phyloP scores from a whole-genome alignment of 2,329 filamentous ascomycete species.

The Fusarium equiseti region DNA sequence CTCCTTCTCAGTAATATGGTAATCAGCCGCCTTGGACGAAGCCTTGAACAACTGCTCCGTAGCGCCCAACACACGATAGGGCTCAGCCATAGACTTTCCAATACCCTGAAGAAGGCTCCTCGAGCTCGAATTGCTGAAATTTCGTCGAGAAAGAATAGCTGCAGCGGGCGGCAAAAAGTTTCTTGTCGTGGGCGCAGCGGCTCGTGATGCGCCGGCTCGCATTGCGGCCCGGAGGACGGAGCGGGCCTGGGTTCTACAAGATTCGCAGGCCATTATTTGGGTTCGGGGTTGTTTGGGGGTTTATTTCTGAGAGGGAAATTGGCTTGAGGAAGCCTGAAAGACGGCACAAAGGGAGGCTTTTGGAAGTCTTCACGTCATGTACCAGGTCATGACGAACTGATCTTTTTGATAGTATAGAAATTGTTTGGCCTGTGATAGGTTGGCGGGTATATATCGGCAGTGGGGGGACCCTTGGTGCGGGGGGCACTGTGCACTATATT shows the following conservation, averaged over 20 bases:
- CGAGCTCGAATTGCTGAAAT: conserved; percentile 54
- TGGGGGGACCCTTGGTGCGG: conserved; percentile 17
- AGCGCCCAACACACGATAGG: conserved; percentile 82
- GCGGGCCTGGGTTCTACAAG: conserved; percentile 60
- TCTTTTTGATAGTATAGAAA: conserved; percentile 39
- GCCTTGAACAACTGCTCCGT: conserved; percentile 83
- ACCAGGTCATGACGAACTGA: conserved; percentile 46
- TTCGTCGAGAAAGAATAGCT: conserved; percentile 43
- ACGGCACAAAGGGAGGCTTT: conserved; percentile 17
- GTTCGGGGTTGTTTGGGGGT: background rate
- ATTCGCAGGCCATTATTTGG: conserved; percentile 60
- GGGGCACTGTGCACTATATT: background rate
- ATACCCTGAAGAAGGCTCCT: conserved; percentile 53
- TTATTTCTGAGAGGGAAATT: background rate
- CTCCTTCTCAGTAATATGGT: conserved; percentile 76
- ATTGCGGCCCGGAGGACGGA: conserved; percentile 53
- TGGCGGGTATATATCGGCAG: conserved; percentile 44
- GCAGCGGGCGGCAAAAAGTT: conserved; percentile 36
- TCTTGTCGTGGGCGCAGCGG: conserved; percentile 41
- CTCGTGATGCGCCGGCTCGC: conserved; percentile 48
- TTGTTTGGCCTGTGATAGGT: conserved; percentile 36
- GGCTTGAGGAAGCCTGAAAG: conserved; percentile 9
- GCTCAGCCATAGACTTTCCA: conserved; percentile 52
- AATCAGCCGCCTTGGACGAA: conserved; percentile 79
- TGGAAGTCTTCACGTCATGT: conserved; percentile 49